Evolutionary conservation across 495 filamentous ascomycete genomes (phyloP), one percentile per base, ranked within the genome.

Genomic region (Aspergillus incahuasiensis): DNA sequence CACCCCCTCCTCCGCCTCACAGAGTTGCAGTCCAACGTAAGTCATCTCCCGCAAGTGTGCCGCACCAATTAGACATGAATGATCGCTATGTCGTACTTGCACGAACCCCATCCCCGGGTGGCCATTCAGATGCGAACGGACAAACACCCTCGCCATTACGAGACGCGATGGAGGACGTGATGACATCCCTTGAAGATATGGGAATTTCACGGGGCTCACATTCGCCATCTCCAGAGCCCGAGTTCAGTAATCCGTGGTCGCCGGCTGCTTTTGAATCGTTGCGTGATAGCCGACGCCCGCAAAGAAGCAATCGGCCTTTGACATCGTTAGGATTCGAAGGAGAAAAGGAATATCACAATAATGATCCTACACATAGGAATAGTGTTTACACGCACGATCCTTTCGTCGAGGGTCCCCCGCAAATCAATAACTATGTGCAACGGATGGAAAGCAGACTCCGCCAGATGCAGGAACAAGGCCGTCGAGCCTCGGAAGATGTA

Each of bases 111-210:
- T 87, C 86, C 20, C 83, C 85, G 19, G 75, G 78, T 42, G 76
- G 85, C 12, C 83, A 81, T 12, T 89, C 87, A 15, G 79, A 75
- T 39, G 73, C 68, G 1, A 77, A 79, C 41, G 86, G 86, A 1
- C 79, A 90, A 59, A 98, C 94, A 0, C 94, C 94, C 5, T 96
- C 94, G 11, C 95, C 94, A 0, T 69, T 99, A 2, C 77, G 92
- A 46, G 88, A 91, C 67, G 94, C 94, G 0, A 97, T 97, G 92
- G 92, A 97, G 64, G 94, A 95, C 74, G 91, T 99, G 12, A 97
- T 97, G 85, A 91, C 91, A 55, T 96, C 94, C 30, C 72, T 99
- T 48, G 83, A 97, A 66, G 90, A 90, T 59, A 90, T 99, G 84
- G 86, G 85, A 16, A 77, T 87, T 60, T 74, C 81, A 25, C 74